Base-by-base conservation (phyloP, 768 basidiomycete genomes). In the Panaeolus cyanescens region DNA sequence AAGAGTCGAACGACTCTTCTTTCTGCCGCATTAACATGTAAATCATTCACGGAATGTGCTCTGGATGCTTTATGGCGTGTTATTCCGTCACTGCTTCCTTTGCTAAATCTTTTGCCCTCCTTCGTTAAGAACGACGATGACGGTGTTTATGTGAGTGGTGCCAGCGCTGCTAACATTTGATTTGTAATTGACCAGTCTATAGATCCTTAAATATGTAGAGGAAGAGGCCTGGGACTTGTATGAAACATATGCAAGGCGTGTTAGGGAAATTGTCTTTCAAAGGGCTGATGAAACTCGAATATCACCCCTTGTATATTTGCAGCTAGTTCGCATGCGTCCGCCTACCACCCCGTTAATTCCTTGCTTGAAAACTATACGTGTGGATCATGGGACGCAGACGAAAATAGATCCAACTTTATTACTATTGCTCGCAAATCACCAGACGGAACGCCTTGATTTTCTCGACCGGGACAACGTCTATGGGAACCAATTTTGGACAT, bases 31-130 rank as follows among this genome's bases (percentile, higher is more conserved):
- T 19, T 59, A 6, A 31, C 40, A n/a, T 40, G 58, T 25, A 59
- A 50, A 15, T 22, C 58, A 17, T 50, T 59, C 45, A 59, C 8
- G 10, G 58, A 32, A 15, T 13, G 19, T 10, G 58, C 58, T 4
- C 33, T 59, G 31, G 20, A 59, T 20, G 2, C 31, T 3, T 19
- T 59, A 13, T 59, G 58, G 58, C 45, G 40, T 15, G 58, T 59
- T 13, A 32, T 59, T 3, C 42, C 39, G 7, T 59, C 58, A 7
- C 19, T 59, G 15, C 12, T 59, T 12, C 58, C 58, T 13, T 32
- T 59, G 12, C 32, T 59, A 15, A 7, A 31, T 13, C 22, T 59
- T 20, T 32, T 59, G 17, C 58, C 58, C 4, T 40, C 58, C 6
- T 59, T 58, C n/a, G 19, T 8, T 10, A 19, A 10, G 20, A 19